Evolutionary conservation across 2,329 filamentous ascomycete genomes (phyloP), one percentile per base, ranked within the genome.

Genomic region (Penicillium janthinellum): DNA sequence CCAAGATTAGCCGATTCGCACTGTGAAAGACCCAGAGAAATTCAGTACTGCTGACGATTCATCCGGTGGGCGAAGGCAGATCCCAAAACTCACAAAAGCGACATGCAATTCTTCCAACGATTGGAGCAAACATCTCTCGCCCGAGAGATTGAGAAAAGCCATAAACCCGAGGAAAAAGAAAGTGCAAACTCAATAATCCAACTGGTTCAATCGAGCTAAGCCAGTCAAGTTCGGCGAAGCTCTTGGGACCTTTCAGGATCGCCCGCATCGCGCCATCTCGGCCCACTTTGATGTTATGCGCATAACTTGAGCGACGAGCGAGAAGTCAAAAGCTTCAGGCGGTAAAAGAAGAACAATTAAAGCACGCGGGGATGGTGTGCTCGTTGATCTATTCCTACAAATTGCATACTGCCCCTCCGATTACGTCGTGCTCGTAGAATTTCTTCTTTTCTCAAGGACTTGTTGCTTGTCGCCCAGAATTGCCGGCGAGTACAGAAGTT

Each of bases 231-330:
- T 4, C 11, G 28, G 11, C 8, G 31, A 22, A 48, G 49, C 25
- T 58, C 39, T 48, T 8, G 20, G 44, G 17, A 15, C 41, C 57
- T 47, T 45, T 59, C 34, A 37, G 47, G 49, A 60, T 61, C 59
- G 54, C 39, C 57, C 49, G 49, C 53, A 73, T 73, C 67, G 71
- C 73, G 73, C 68, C 68, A 76, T 76, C 67, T 15, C 57, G 71
- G 64, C 63, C 73, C 73, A 75, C 73, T 62, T 62, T 75, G 73
- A 72, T 74, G 73, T 67, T 71, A 71, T 70, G 57, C 38, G 42
- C 28, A 20, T 34, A 35, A 35, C n/a, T 35, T 10, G 12, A 5
- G 28, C 14, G 31, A 49, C 25, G 7, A 31, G 25, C 14, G 25
- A 47, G 5, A 31, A 17, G 38, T 15, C 5, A 55, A 49, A 22